Evolutionary conservation across 768 basidiomycete species (phyloP).

Genomic region (Leccinellum rugosiceps): DNA sequence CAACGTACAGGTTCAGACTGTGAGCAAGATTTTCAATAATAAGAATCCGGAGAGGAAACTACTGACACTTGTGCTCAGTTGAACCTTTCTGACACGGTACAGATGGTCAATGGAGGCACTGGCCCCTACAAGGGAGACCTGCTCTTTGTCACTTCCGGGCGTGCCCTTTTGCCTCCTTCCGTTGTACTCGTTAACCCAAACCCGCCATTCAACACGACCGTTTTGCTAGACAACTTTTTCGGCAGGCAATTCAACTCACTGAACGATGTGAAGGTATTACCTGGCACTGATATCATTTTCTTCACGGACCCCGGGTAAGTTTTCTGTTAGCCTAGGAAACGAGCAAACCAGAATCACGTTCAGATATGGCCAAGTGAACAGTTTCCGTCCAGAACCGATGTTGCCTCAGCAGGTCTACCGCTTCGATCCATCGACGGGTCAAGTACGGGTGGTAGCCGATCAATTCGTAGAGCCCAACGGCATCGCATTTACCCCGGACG

Average conservation of each 20-base stretch:
- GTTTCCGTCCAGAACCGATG: slow-evolving; percentile 63
- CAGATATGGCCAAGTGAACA: slow-evolving; percentile 62
- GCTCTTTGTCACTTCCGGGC: slow-evolving; percentile 63
- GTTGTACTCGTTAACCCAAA: slow-evolving; percentile 62
- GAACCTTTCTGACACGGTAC: slow-evolving; percentile 51
- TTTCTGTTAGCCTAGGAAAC: background rate
- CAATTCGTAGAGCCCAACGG: slow-evolving; percentile 43
- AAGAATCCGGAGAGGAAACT: background rate
- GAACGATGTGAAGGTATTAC: slow-evolving; percentile 76
- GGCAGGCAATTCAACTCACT: slow-evolving; percentile 81
- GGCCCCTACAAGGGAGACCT: slow-evolving; percentile 58
- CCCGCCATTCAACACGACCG: slow-evolving; percentile 52
- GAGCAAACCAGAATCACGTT: background rate
- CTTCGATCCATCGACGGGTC: slow-evolving; percentile 56
- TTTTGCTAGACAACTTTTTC: slow-evolving; percentile 74
- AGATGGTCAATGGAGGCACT: slow-evolving; percentile 72
- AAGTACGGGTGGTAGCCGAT: slow-evolving; percentile 71
- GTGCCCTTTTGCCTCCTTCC: slow-evolving; percentile 58
- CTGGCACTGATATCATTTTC: slow-evolving; percentile 60
- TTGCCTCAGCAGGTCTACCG: slow-evolving; percentile 30
- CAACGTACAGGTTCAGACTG: slow-evolving; percentile 48
- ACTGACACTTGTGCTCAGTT: slow-evolving; percentile 41
- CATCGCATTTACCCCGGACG: background rate
- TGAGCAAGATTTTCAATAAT: slow-evolving; percentile 16
- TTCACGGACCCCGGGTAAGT: slow-evolving; percentile 72